Conservation (phyloP, 2,329 filamentous ascomycete genomes). For the Venturia pyrina region DNA sequence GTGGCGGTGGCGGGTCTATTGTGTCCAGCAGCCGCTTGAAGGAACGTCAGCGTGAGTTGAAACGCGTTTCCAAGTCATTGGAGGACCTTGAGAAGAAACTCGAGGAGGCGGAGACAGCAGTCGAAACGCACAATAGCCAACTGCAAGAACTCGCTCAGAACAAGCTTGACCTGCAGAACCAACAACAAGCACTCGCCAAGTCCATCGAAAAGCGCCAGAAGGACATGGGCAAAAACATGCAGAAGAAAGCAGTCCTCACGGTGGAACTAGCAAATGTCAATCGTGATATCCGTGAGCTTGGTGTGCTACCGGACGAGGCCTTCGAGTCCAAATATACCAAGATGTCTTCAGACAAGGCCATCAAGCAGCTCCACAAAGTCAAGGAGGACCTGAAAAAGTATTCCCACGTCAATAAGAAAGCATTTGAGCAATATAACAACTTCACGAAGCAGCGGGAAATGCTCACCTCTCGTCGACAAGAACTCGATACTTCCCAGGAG, state of each 20-base stretch:
- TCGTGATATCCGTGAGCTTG: conserved; percentile 84
- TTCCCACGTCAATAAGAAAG: conserved; percentile 98
- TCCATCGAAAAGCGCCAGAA: conserved; percentile 81
- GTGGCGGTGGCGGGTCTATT: conserved; percentile 36
- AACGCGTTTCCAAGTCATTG: conserved; percentile 62
- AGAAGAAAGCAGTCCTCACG: conserved; percentile 72
- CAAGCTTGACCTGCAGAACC: conserved; percentile 54
- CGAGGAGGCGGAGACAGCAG: conserved; percentile 61
- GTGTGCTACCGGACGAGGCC: conserved; percentile 86
- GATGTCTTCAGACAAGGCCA: conserved; percentile 50
- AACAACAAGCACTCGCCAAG: conserved; percentile 64
- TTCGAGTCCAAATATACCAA: conserved; percentile 76
- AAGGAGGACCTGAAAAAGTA: conserved; percentile 93
- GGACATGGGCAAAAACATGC: conserved; percentile 82
- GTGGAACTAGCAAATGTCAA: conserved; percentile 70
- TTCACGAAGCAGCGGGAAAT: conserved; percentile 89
- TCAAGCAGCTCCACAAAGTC: conserved; percentile 72
- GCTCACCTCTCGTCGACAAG: conserved; percentile 71
- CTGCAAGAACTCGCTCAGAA: conserved; percentile 50
- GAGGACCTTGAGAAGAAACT: conserved; percentile 59
- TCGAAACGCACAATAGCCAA: conserved; percentile 48
- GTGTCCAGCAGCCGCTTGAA: conserved; percentile 54
- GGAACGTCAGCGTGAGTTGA: conserved; percentile 71
- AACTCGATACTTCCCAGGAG: conserved; percentile 74
- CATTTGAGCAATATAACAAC: conserved; percentile 96